Conservation (phyloP, 192 early-diverging fungal genomes). For the Coemansia umbellata region DNA sequence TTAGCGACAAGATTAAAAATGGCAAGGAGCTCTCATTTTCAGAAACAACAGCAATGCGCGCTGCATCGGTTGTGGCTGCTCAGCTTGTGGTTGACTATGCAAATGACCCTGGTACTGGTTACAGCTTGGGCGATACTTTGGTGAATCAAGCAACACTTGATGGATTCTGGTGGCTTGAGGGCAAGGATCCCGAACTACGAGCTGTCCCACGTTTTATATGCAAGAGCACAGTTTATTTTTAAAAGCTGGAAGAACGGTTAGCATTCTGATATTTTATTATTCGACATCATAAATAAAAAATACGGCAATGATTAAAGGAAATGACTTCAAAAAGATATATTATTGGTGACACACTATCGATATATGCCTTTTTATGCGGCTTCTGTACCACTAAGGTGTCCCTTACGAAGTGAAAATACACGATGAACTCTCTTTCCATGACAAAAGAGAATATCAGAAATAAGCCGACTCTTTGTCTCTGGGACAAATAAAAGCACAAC, state of each 20-base stretch:
- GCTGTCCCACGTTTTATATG: constrained; percentile 54
- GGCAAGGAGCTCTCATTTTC: constrained; percentile 49
- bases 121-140: constrained; percentile 31
- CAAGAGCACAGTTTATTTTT: constrained; percentile 70
- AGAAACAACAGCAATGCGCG: constrained; percentile 61
- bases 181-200: constrained; percentile 64
- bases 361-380: no score
- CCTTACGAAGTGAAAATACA: no score
- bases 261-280: no score
- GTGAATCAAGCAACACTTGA: constrained; percentile 54
- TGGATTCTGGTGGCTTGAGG: constrained; percentile 70
- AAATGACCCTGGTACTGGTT: constrained; percentile 23
- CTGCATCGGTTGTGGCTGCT: constrained; percentile 64
- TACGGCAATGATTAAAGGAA: no score
- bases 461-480: constrained; percentile 70
- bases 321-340: no score
- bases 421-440: constrained; percentile 34
- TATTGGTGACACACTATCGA: no score
- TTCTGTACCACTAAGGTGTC: no score
- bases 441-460: constrained; percentile 55
- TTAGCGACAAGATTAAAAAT: constrained; percentile 49
- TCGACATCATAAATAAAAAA: no score
- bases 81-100: constrained; percentile 53
- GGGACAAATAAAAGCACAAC: constrained; percentile 67
- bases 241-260: no score